Base-by-base conservation (phyloP, 1,139 yeast genomes). In the Suhomyces bolitotheri region DNA sequence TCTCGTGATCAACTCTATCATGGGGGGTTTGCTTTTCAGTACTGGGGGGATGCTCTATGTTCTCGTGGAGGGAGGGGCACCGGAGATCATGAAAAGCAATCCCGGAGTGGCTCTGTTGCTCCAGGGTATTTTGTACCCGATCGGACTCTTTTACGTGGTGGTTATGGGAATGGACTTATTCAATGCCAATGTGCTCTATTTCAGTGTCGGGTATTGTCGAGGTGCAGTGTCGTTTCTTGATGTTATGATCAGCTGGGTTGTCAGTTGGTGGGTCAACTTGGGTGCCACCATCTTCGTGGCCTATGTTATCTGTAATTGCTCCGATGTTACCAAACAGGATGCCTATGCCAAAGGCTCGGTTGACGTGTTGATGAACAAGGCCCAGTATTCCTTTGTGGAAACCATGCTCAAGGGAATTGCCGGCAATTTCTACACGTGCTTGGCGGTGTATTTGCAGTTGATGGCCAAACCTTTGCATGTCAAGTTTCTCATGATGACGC, bases 381-480 rank as follows among this genome's bases (percentile, higher is more conserved):
- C 70, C 7, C 45, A 62, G 0, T 66, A 49, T 38, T 48, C 74
- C 2, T 84, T 83, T 52, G 72, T 75, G 33, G 68, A 82, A 47
- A 80, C 82, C 1, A 65, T 84, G 32, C 42, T 84, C 12, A 80
- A 76, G 50, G 87, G 78, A 1, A 71, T 82, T 23, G 88, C 84
- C 0, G 90, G 92, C 22, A 86, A 86, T 54, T 84, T 84, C 51
- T 82, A 70, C 50, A 94, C 85, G 16, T 77, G 82, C 34, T 59
- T 85, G 31, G 94, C 89, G 0, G 79, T 84, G 7, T 85, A 83
- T 56, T 59, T 85, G 36, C 94, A 85, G 53, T 62, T 86, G 23
- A 75, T 84, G 80, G 84, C 83, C 7, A 83, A 82, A 50, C 94
- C 95, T 0, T 50, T 81, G n/a, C 94, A 85, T 52, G 94, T 86